Evolutionary conservation across 805 yeast species (phyloP), one percentile per base, ranked within the genome.

Genomic region (Metschnikowia hibisci): DNA sequence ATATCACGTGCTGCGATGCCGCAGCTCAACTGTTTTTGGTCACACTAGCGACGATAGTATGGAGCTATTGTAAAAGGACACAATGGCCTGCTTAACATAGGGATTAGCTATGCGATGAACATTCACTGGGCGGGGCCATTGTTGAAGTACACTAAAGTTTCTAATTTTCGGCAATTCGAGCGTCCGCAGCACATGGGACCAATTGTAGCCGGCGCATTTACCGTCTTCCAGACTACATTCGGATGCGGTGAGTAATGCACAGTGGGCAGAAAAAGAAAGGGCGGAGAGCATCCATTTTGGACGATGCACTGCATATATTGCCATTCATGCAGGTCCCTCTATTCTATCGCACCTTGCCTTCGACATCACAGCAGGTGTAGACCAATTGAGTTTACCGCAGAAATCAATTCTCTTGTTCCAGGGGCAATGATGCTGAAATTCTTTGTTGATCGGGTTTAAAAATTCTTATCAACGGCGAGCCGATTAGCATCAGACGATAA

Each of bases 241-340:
- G 9, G 16, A 27, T 12, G 11, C 16, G 11, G 10, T 16, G 39
- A 28, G 31, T 26, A 35, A 35, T 35, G 39, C 39, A 35, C 32
- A 35, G 31, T 13, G 11, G 18, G 28, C 39, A 27, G 29, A 35
- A 35, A 35, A 35, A 35, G 39, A 35, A 35, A 35, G 27, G 32
- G 31, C 32, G 14, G 39, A 26, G 39, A 15, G 16, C 31, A 27
- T 26, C 30, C 23, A 35, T 12, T 12, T 27, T 31, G 32, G 25
- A 31, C n/a, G 39, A 23, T 25, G 39, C 23, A 35, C 32, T 35
- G 39, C 39, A 35, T 35, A 15, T 25, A 35, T 16, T 3, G n/a
- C 10, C 16, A 26, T 16, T 35, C 27, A 27, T 28, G 39, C 39
- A 27, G 32, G 23, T 27, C 39, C 7, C 32, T 35, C 29, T 11